A percentile compares a stretch with the other conserved stretches of the same genome.
phyloP scores from a whole-genome alignment of 306 rosid species.

The Acacia confusa region DNA sequence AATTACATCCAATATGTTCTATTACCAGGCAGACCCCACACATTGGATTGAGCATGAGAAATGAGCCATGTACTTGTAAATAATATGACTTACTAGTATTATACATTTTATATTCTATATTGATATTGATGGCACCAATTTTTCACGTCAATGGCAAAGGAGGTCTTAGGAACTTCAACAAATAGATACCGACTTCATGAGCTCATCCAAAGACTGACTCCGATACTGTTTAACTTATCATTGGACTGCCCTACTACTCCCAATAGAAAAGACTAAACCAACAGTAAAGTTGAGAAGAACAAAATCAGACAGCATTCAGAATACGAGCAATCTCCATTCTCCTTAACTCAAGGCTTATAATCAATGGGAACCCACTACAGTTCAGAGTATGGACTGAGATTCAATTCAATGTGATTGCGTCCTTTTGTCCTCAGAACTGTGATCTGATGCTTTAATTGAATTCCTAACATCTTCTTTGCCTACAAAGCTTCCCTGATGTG shows the following conservation, averaged over 20 bases:
- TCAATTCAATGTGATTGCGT: slow-evolving; percentile 46
- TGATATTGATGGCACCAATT: neutral
- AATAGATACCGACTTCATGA: slow-evolving; percentile 18
- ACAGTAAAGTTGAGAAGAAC: slow-evolving; percentile 12
- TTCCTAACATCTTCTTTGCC: slow-evolving; percentile 65
- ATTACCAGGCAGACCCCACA: neutral
- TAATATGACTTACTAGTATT: neutral
- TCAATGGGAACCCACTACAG: slow-evolving; percentile 23
- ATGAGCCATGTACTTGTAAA: neutral
- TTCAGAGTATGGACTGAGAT: slow-evolving; percentile 22
- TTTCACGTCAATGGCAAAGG: neutral
- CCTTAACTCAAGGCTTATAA: slow-evolving; percentile 14
- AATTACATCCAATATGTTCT: neutral
- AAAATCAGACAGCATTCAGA: slow-evolving; percentile 32
- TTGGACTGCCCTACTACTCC: slow-evolving; percentile 16
- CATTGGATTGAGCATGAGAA: neutral
- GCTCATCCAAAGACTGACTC: slow-evolving; percentile 12
- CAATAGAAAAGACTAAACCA: neutral
- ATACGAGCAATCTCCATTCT: slow-evolving; percentile 25
- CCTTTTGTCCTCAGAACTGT: slow-evolving; percentile 61
- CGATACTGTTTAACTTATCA: slow-evolving; percentile 30
- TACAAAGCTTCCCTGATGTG: slow-evolving; percentile 53
- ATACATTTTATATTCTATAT: neutral
- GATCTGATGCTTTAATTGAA: slow-evolving; percentile 57
- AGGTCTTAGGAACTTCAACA: neutral